Evolutionary conservation across 2,329 filamentous ascomycete genomes (phyloP), one percentile per base, ranked within the genome.

Genomic region (Biscogniauxia mediterranea): DNA sequence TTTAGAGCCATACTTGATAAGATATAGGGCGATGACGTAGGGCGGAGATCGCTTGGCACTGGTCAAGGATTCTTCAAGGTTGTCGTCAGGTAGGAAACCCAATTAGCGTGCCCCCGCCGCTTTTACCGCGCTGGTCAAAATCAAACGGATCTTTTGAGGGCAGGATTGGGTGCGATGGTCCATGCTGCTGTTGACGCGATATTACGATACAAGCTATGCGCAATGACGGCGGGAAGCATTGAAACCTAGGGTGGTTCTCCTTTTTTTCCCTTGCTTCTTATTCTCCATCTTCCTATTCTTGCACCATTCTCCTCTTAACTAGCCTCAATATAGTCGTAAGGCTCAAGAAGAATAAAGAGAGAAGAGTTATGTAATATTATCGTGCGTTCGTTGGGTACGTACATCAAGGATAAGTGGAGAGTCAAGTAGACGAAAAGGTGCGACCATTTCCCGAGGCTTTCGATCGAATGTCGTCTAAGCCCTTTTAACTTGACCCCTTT

Each of bases 21-120:
- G 50, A 52, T 52, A 52, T 52, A 52, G 50, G 23, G 25, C 20
- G 21, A 54, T 54, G 52, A 54, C 52, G 52, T 54, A 54, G 52
- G 52, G 21, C 46, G 50, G 19, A 46, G 38, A 46, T 46, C 38
- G 4, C 26, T 38, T 53, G 25, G 21, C 56, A 15, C 23, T 13
- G 28, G 28, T 32, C 28, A 32, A 32, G 28, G 28, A 32, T 32
- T 32, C 23, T 23, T 2, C 23, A 23, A 23, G 23, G 23, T 23
- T 23, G 23, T 2, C 23, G 23, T 23, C 28, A 32, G 23, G 15
- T 28, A 26, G 5, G 52, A 23, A 42, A 4, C 23, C 26, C 26
- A 19, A 52, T 51, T 53, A 54, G 26, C 23, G 51, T n/a, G 53
- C 9, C 11, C 56, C 56, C 56, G 56, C 56, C 23, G 23, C 23